Percentiles rank a stretch among this genome's conserved stretches.
Evolutionary conservation across 441 rosid species (phyloP).

Genomic region (Euphorbia corollata): DNA sequence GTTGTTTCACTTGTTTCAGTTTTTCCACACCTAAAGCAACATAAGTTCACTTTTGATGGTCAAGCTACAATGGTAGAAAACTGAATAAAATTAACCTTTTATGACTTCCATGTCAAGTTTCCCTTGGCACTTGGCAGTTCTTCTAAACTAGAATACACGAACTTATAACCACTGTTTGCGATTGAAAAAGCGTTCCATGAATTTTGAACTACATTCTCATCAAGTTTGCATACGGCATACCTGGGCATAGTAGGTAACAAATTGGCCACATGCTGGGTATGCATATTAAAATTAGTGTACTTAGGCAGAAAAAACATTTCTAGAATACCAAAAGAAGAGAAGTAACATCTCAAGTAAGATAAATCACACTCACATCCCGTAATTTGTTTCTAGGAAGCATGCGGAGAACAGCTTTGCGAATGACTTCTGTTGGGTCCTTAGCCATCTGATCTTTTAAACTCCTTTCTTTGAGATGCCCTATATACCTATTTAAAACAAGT

Average conservation of each 20-base stretch:
- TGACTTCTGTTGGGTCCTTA: constrained; percentile 94
- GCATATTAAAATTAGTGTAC: constrained; percentile 1
- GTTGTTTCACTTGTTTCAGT: background rate
- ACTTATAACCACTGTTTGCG: background rate
- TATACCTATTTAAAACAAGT: constrained; percentile 42
- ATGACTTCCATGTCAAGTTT: background rate
- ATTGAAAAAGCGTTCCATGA: background rate
- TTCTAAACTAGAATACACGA: background rate
- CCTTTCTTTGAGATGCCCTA: constrained; percentile 98
- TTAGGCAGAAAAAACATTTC: background rate
- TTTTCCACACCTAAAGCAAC: background rate
- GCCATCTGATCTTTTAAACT: constrained; percentile 87
- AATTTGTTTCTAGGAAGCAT: constrained; percentile 97
- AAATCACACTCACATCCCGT: constrained; percentile 67
- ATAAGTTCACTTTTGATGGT: too few species aligned
- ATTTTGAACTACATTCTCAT: background rate
- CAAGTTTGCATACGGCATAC: background rate
- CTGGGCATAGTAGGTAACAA: background rate
- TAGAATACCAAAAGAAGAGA: background rate
- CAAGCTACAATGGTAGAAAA: background rate
- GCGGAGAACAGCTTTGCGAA: constrained; percentile 92
- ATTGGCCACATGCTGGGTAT: background rate
- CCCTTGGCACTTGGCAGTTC: background rate
- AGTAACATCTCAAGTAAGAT: background rate
- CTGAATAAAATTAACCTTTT: background rate